A percentile compares a stretch with the other conserved stretches of the same genome.
Evolutionary conservation across 208 protist species (phyloP).

Genomic region (Strigomonas culicis): DNA sequence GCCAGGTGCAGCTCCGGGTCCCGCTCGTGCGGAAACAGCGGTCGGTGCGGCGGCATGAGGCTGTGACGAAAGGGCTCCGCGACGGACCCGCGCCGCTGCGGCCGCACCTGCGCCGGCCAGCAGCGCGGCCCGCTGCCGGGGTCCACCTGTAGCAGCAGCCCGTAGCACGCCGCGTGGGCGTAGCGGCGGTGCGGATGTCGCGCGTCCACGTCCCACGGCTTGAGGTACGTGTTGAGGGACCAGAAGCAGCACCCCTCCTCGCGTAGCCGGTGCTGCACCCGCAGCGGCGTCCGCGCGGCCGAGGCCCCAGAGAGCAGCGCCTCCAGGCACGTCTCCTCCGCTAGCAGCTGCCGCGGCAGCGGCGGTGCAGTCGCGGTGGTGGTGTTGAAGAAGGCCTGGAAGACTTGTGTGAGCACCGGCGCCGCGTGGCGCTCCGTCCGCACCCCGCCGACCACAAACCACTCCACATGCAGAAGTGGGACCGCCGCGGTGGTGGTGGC

Average conservation of each 20-base stretch:
- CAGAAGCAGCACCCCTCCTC: constrained; percentile 66
- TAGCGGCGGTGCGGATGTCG: constrained; percentile 20
- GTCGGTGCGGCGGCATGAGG: not conserved
- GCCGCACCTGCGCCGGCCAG: constrained; percentile 5
- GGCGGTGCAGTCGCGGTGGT: no score
- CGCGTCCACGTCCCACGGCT: constrained; percentile 29
- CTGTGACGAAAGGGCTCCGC: not conserved
- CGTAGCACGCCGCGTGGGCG: constrained; percentile 36
- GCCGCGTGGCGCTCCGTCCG: constrained; percentile 27
- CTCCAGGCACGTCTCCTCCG: no score
- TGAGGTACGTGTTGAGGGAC: constrained; percentile 57
- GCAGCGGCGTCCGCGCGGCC: not conserved
- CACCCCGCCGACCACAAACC: constrained; percentile 61
- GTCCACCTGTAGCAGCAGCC: constrained; percentile 33
- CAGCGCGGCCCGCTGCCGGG: constrained; percentile 7
- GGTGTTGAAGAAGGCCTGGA: constrained; percentile 36
- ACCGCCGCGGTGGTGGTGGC: not conserved
- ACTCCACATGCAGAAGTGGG: constrained; percentile 44
- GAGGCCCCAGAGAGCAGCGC: not conserved
- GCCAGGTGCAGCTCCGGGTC: constrained; percentile 11
- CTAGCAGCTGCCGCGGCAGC: no score
- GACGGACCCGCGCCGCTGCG: not conserved
- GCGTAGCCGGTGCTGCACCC: constrained; percentile 46
- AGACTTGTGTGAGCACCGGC: constrained; percentile 29
- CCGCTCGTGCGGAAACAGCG: constrained; percentile 1